A percentile compares a stretch with the other conserved stretches of the same genome.
These are phyloP conservation scores for Fusarium sp. DNA, from an alignment of 2,329 filamentous ascomycete genomes.

Conservation along the genomic window DNA sequence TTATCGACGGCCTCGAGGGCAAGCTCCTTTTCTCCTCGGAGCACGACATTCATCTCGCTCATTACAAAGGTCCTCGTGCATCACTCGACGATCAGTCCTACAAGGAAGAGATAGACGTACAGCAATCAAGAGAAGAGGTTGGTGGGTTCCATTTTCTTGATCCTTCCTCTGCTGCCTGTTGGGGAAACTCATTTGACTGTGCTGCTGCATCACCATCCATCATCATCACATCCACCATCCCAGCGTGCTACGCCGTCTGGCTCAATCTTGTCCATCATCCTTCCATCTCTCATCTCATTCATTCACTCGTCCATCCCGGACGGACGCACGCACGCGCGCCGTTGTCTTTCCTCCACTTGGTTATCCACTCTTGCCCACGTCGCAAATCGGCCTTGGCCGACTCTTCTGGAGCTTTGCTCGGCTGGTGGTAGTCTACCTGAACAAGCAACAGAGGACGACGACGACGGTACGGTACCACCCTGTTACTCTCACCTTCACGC, in stretches of 20 bases:
- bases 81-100: background rate
- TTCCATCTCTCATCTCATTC: background rate
- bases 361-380: conserved; percentile 15
- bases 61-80: background rate
- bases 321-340: background rate
- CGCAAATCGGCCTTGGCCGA: conserved; percentile 10
- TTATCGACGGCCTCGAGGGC: background rate
- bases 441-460: background rate
- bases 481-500: background rate
- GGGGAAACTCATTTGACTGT: background rate
- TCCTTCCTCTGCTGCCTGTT: background rate
- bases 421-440: conserved; percentile 5
- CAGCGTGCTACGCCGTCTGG: background rate
- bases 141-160: background rate
- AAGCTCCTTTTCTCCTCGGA: background rate
- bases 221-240: background rate
- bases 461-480: background rate
- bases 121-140: background rate
- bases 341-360: conserved; percentile 12
- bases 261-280: background rate
- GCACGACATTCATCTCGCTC: background rate
- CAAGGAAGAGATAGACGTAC: background rate
- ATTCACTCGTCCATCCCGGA: background rate
- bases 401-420: conserved; percentile 19
- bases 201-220: background rate